Base-by-base conservation (phyloP, 495 filamentous ascomycete species). In the Neurospora sp. region DNA sequence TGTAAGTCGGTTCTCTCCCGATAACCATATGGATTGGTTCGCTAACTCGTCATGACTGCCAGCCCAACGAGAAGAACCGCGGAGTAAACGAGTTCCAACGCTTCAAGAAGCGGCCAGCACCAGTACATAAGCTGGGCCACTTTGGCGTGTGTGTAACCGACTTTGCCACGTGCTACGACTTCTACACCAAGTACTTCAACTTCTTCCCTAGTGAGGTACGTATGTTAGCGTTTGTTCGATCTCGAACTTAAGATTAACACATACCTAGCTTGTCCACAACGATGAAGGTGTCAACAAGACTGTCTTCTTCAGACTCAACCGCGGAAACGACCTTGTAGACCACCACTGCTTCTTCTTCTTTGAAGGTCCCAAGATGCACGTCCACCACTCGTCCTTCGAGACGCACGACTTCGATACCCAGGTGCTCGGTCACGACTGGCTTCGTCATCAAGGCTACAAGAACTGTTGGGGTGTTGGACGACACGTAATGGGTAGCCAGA, bases 321-420 rank as follows among this genome's bases (percentile, higher is more conserved):
- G 86, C 7, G 91, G 91, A 0, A 75, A 79, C 0, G 85, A 88
- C 5, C 80, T 84, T 71, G 88, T 90, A 0, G 91, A 94, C 77
- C 92, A 94, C 75, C 92, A 93, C 81, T 84, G 80, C n/a, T 89
- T 93, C 79, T 93, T 93, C 85, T 85, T 93, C 76, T 85, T 84
- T 75, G 80, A 85, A 75, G 73, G 82, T 4, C 79, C 85, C 7
- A 86, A 85, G 18, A 80, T 82, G 18, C 89, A 91, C 77, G 89
- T 93, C 3, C 92, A 93, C 78, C 92, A 94, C 77, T 88, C 87
- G 38, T 89, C 86, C 4, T 94, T 90, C 73, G 92, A 94, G 79
- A 91, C 92, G 8, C 87, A 91, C 78, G 91, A 94, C 77, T 92
- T 91, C 76, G 92, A 94, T 75, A 88, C 89, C 0, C 91, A 93